Percentiles rank a stretch among this genome's conserved stretches.
Evolutionary conservation across 1,139 yeast species (phyloP).

Genomic region (Geotrichum bryndzae): DNA sequence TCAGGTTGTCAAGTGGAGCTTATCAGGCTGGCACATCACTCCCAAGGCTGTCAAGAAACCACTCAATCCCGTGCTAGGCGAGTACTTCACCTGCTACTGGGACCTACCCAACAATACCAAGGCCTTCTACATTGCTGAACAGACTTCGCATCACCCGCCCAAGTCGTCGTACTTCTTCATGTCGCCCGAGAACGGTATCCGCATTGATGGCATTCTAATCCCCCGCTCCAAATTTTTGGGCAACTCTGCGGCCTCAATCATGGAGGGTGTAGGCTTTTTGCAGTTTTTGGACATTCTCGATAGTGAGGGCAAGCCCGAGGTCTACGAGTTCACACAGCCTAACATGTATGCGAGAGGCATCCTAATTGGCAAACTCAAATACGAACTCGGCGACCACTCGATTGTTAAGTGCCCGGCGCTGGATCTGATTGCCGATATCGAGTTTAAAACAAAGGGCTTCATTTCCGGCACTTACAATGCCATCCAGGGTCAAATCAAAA

Average conservation of each 20-base stretch:
- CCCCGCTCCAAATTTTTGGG: constrained; percentile 89
- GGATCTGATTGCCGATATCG: constrained; percentile 71
- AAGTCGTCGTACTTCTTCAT: constrained; percentile 87
- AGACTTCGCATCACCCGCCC: constrained; percentile 98
- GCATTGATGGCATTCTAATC: constrained; percentile 81
- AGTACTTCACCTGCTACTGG: constrained; percentile 87
- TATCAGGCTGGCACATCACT: constrained; percentile 95
- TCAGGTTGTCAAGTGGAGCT: constrained; percentile 75
- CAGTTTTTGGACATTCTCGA: constrained; percentile 56
- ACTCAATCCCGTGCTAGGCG: constrained; percentile 89
- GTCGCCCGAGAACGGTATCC: constrained; percentile 72
- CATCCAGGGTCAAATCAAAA: constrained; percentile 66
- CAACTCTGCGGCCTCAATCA: constrained; percentile 91
- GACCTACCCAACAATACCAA: constrained; percentile 61
- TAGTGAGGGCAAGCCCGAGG: constrained; percentile 46
- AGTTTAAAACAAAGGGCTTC: constrained; percentile 91
- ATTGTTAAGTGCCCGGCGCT: constrained; percentile 55
- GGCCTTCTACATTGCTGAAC: constrained; percentile 86
- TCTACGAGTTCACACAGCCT: constrained; percentile 81
- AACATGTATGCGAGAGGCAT: constrained; percentile 95
- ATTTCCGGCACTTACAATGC: constrained; percentile 89
- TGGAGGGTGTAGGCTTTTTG: constrained; percentile 83
- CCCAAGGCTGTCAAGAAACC: constrained; percentile 98
- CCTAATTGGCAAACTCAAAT: constrained; percentile 79
- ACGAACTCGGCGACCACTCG: constrained; percentile 91